Conservation (phyloP, 78 protist genomes). For the Salpingoeca rosetta region DNA sequence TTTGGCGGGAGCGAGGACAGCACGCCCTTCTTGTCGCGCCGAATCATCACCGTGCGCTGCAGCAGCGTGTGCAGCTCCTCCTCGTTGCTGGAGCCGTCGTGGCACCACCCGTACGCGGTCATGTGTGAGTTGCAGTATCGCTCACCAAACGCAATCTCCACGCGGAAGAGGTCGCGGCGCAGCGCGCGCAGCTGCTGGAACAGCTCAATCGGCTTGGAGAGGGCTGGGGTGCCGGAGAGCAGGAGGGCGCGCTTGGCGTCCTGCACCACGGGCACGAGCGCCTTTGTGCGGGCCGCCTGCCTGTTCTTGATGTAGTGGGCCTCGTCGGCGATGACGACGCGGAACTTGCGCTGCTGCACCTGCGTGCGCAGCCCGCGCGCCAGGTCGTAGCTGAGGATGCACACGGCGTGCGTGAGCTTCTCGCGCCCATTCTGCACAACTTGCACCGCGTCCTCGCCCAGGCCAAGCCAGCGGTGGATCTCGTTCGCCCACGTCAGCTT, state of each 20-base stretch:
- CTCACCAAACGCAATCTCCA: conserved; percentile 18
- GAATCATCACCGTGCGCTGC: conserved; percentile 46
- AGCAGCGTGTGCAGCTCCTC: conserved; percentile 65
- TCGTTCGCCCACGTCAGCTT: conserved; percentile 44
- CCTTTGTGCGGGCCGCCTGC: conserved; percentile 44
- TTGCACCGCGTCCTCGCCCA: conserved; percentile 24
- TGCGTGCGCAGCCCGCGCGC: background rate
- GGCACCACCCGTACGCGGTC: conserved; percentile 55
- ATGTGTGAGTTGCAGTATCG: conserved; percentile 50
- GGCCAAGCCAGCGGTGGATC: conserved; percentile 27
- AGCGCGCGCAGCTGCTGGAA: conserved; percentile 63
- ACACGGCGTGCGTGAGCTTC: conserved; percentile 2
- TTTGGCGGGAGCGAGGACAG: conserved; percentile 68
- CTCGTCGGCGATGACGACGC: conserved; percentile 61
- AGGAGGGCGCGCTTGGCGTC: conserved; percentile 28
- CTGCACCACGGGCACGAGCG: conserved; percentile 40
- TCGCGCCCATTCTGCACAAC: conserved; percentile 50
- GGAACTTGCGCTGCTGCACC: background rate
- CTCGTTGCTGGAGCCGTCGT: conserved; percentile 48
- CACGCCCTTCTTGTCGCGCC: conserved; percentile 69
- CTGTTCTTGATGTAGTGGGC: conserved; percentile 59
- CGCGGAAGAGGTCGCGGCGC: conserved; percentile 25
- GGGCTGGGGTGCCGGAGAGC: conserved; percentile 84
- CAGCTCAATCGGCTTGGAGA: conserved; percentile 75
- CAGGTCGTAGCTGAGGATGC: background rate